Evolutionary conservation across 2,329 filamentous ascomycete genomes (phyloP), one percentile per base, ranked within the genome.

Genomic region (Fusarium pseudograminearum): DNA sequence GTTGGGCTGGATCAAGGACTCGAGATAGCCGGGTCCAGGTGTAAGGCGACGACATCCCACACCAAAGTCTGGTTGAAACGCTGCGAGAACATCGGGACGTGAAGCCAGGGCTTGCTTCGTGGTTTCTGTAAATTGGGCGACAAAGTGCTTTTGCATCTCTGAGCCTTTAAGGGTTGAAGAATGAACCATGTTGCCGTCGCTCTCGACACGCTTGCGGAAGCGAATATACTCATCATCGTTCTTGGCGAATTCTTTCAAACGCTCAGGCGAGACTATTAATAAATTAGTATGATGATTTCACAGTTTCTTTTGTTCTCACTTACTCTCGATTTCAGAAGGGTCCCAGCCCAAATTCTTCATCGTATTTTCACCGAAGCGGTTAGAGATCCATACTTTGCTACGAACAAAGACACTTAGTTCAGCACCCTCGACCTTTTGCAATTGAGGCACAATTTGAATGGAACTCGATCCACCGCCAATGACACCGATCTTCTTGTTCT

Each of bases 381-480:
- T 59, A 11, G 56, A 59, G 12, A 59, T 59, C 56, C 56, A 59
- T 1, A 59, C 56, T 5, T 59, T 59, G 2, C 56, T 59, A 0
- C 56, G 56, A 2, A 59, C 56, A 0, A 59, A 59, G 10, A 31
- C 34, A 4, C 18, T 57, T 14, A 59, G 12, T 14, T 59, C 16
- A 4, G 51, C 56, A 0, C 56, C 56, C 3, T 59, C 31, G 0
- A 59, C 31, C 9, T 59, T 38, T 20, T 59, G 56, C 0, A 59
- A 24, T 0, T 45, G 7, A 0, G 56, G 56, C 0, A 59, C 51
- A 0, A 59, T 59, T n/a, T 59, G 56, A 1, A 59, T 59, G 1
- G 56, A 59, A 16, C 56, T 59, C 0, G 56, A 59, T 0, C 56
- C 56, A 3, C 56, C 56, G 4, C 56, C 56, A 0, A 59, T 59